A percentile compares a stretch with the other conserved stretches of the same genome.
Conservation (phyloP, 106 monocot species). For the Triglochin maritima region DNA sequence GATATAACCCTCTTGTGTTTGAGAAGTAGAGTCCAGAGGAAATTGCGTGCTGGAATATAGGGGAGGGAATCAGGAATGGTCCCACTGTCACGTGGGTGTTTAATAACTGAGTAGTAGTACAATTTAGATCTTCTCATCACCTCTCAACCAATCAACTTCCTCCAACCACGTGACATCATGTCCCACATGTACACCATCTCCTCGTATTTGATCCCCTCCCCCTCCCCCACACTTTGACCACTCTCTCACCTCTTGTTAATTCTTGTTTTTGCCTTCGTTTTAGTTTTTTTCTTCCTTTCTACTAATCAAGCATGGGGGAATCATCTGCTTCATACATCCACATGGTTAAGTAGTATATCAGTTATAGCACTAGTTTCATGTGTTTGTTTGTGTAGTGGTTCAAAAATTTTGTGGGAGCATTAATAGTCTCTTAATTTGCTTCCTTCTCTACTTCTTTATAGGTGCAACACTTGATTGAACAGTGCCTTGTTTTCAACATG, state of each 20-base stretch:
- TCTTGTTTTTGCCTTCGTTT: neutral
- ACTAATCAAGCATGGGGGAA: constrained; percentile 3
- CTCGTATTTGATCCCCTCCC: neutral
- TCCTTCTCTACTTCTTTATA: constrained; percentile 10
- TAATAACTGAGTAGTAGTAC: too few species aligned
- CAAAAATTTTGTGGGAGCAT: neutral
- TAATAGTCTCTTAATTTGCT: neutral
- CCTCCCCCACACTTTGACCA: neutral
- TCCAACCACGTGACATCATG: neutral
- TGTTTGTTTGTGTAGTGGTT: neutral
- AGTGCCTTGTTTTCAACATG: constrained; percentile 63
- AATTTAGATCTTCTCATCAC: constrained; percentile 4
- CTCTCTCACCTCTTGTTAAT: neutral
- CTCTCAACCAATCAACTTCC: constrained; percentile 2
- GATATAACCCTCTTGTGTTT: too few species aligned
- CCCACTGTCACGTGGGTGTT: too few species aligned
- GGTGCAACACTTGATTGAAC: constrained; percentile 90
- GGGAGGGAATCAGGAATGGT: too few species aligned
- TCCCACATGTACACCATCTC: neutral
- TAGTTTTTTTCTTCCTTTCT: neutral
- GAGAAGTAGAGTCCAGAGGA: too few species aligned
- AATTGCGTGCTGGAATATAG: too few species aligned
- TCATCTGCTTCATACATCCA: constrained; percentile 7
- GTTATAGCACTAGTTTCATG: neutral
- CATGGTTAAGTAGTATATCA: neutral